These are phyloP conservation scores for Lactarius quietus DNA, from an alignment of 768 basidiomycete species.

Conservation along the genomic window DNA sequence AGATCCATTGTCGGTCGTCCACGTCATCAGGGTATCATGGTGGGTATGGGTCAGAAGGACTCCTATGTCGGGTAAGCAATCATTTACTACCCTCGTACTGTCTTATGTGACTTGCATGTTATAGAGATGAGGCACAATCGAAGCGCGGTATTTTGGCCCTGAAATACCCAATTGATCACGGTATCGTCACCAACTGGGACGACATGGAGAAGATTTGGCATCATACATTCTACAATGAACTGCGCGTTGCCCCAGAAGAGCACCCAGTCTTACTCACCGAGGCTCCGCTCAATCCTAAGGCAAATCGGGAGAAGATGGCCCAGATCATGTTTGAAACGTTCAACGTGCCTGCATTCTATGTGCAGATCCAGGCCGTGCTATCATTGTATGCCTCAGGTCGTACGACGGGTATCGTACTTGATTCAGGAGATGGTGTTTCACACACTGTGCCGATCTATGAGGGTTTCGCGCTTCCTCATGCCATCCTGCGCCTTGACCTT, in stretches of 20 bases:
- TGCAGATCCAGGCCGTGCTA: constrained; percentile 69
- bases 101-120: constrained; percentile 18
- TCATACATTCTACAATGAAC: constrained; percentile 89
- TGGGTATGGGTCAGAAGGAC: constrained; percentile 96
- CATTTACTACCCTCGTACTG: constrained; percentile 5
- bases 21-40: constrained; percentile 94
- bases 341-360: constrained; percentile 72
- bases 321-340: constrained; percentile 82
- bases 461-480: constrained; percentile 89
- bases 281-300: constrained; percentile 71
- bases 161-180: constrained; percentile 93
- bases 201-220: constrained; percentile 99
- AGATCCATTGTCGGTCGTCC: constrained; percentile 94
- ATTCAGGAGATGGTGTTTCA: constrained; percentile 94
- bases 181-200: constrained; percentile 97
- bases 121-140: constrained; percentile 85
- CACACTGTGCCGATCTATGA: constrained; percentile 98
- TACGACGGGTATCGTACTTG: constrained; percentile 92
- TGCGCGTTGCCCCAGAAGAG: constrained; percentile 74
- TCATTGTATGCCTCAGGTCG: constrained; percentile 90
- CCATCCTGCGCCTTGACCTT: constrained; percentile 88
- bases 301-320: constrained; percentile 72
- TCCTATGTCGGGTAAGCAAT: constrained; percentile 83
- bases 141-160: constrained; percentile 93
- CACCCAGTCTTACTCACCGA: constrained; percentile 71